These are phyloP conservation scores for Beauveria sp. DNA, from an alignment of 2,329 filamentous ascomycete species.

Conservation along the genomic window DNA sequence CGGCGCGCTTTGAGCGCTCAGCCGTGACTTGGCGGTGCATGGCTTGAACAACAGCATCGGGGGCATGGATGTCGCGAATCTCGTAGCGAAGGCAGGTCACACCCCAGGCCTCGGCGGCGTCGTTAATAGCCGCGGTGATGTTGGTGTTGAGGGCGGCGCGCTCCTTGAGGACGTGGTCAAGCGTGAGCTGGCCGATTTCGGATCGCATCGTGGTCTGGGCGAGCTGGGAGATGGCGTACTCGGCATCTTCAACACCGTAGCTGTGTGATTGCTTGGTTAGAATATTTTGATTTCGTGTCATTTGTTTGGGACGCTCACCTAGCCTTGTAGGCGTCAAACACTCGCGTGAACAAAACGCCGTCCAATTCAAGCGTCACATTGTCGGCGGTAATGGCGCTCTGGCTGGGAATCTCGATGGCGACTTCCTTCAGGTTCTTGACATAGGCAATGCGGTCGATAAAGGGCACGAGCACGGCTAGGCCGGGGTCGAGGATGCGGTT, in stretches of 20 bases:
- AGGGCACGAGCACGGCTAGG: constrained; percentile 78
- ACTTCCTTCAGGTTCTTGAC: constrained; percentile 96
- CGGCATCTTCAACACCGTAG: constrained; percentile 96
- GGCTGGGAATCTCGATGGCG: constrained; percentile 93
- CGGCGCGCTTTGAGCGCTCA: constrained; percentile 92
- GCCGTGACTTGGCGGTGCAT: constrained; percentile 99
- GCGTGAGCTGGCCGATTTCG: constrained; percentile 91
- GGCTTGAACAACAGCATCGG: constrained; percentile 84
- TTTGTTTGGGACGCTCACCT: constrained; percentile 46
- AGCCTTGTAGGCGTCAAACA: constrained; percentile 97
- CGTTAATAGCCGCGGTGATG: constrained; percentile 98
- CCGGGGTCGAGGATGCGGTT: constrained; percentile 88
- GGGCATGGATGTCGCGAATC: constrained; percentile 96
- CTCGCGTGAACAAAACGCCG: constrained; percentile 88
- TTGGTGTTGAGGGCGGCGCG: constrained; percentile 93
- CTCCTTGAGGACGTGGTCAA: constrained; percentile 97
- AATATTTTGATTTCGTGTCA: not conserved
- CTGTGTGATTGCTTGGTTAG: constrained; percentile 36
- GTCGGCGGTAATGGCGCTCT: constrained; percentile 96
- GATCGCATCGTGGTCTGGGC: constrained; percentile 98
- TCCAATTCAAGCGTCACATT: constrained; percentile 96
- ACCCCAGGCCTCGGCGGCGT: constrained; percentile 94
- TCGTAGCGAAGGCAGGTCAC: constrained; percentile 95
- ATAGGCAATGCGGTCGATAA: constrained; percentile 93
- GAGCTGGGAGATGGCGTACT: constrained; percentile 96